A percentile compares a stretch with the other conserved stretches of the same genome.
phyloP scores from a whole-genome alignment of 2,329 filamentous ascomycete species.

The Berkeleyomyces rouxiae region DNA sequence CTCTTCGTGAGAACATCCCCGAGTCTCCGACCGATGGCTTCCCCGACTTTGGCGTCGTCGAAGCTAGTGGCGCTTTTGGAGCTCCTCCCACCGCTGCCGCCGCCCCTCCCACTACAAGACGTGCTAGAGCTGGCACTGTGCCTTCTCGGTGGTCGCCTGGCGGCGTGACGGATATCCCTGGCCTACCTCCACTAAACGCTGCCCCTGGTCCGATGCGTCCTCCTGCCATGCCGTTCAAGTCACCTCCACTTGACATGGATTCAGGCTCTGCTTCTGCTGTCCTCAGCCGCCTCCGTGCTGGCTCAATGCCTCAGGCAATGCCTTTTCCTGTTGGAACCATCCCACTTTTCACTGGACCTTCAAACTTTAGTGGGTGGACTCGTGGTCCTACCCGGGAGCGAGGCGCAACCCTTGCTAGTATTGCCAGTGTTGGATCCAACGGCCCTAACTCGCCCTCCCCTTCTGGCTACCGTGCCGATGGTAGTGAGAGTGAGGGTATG shows the following conservation, averaged over 20 bases:
- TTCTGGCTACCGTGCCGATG: slow-evolving; percentile 63
- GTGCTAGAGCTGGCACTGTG: slow-evolving; percentile 86
- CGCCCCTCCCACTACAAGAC: slow-evolving; percentile 47
- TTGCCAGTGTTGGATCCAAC: slow-evolving; percentile 79
- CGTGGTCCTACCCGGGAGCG: slow-evolving; percentile 51
- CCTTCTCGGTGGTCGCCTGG: slow-evolving; percentile 82
- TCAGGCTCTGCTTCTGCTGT: slow-evolving; percentile 38
- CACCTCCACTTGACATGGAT: slow-evolving; percentile 42
- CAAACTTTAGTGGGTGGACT: slow-evolving; percentile 76
- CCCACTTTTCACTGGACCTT: slow-evolving; percentile 62
- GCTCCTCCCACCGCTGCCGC: slow-evolving; percentile 21
- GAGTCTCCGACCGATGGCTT: slow-evolving; percentile 95
- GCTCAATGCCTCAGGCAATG: slow-evolving; percentile 82
- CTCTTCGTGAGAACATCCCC: slow-evolving; percentile 89
- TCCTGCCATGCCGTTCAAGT: slow-evolving; percentile 49
- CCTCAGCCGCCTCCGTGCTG: slow-evolving; percentile 70
- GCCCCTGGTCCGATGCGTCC: slow-evolving; percentile 7
- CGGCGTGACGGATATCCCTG: slow-evolving; percentile 40
- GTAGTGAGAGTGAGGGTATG: slow-evolving; percentile 70
- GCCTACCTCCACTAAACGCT: slow-evolving; percentile 6
- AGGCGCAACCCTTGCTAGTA: slow-evolving; percentile 66
- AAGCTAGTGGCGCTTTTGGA: slow-evolving; percentile 25
- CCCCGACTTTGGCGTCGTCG: slow-evolving; percentile 55
- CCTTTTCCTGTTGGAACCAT: slow-evolving; percentile 37
- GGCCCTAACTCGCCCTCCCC: slow-evolving; percentile 74